Evolutionary conservation across 2,329 filamentous ascomycete genomes (phyloP), one percentile per base, ranked within the genome.

Genomic region (Aspergillus sp.): DNA sequence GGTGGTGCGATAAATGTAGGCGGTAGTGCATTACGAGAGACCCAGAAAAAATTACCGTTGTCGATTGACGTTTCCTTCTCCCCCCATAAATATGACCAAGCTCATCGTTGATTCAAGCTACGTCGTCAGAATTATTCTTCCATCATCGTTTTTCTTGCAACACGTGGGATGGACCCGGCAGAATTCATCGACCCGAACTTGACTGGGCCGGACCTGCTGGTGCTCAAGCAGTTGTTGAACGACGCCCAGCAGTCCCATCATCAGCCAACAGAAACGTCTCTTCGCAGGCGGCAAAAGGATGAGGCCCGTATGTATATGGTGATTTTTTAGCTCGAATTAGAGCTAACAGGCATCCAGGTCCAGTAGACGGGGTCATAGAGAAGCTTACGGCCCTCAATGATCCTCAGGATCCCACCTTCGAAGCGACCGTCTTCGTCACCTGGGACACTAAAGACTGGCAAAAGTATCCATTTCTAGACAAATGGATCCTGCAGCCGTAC

Each of bases 401-500:
- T 58, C 74, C 76, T 10, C 68, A 68, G 2, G 68, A 73, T 52
- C 56, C 70, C n/a, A 61, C 68, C 14, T 84, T 84, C 60, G 74
- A 81, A 54, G 78, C 79, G n/a, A 82, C 80, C 13, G 72, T 84
- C 26, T 81, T 83, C 58, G 72, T 76, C 41, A 70, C 73, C 17
- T 77, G 76, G 71, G 82, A 84, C 59, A 68, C 73, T 4, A 38
- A 38, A n/a, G 35, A 38, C 35, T 17, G 14, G 35, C 11, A 14
- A 38, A 38, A n/a, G 16, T 17, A 38, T 17, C 53, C 58, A 1
- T 48, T 66, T n/a, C 38, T 82, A 43, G 72, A 80, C 64, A 69
- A 71, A 38, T 77, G 78, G 55, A 22, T 86, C 2, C 71, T 89
- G 16, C 73, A 78, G 38, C 82, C 84, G 0, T 90, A 89, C 65